These are phyloP conservation scores for Nicotiana knightiana DNA, from an alignment of 257 asterid species.

Conservation along the genomic window DNA sequence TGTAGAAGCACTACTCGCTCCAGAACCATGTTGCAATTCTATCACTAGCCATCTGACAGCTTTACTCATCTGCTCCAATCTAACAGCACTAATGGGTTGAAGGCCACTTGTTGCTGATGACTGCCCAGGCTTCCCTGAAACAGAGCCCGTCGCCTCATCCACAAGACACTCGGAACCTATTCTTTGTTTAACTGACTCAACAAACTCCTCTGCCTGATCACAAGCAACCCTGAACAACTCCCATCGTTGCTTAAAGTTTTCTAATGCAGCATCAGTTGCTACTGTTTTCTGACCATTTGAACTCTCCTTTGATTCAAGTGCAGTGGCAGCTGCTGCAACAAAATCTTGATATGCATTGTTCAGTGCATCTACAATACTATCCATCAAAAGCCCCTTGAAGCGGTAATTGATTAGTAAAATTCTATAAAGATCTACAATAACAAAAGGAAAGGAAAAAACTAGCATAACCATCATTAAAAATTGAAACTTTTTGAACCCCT, in stretches of 20 bases:
- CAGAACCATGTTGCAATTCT: constrained; percentile 87
- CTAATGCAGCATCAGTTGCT: constrained; percentile 81
- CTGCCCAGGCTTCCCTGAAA: constrained; percentile 60
- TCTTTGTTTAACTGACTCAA: constrained; percentile 93
- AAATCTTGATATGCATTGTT: constrained; percentile 72
- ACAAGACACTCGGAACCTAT: constrained; percentile 95
- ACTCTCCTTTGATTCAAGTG: constrained; percentile 58
- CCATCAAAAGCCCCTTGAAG: constrained; percentile 42
- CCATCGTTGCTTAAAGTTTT: constrained; percentile 83
- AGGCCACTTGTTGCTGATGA: constrained; percentile 43
- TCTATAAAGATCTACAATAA: background rate
- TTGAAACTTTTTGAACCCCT: background rate
- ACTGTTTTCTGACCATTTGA: constrained; percentile 55
- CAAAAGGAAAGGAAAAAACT: background rate
- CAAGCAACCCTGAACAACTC: constrained; percentile 84
- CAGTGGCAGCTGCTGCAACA: constrained; percentile 59
- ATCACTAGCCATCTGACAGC: constrained; percentile 92
- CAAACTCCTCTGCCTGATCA: constrained; percentile 91
- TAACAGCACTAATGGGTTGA: constrained; percentile 92
- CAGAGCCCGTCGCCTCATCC: constrained; percentile 92
- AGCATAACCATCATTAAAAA: background rate
- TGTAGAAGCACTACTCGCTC: constrained; percentile 45
- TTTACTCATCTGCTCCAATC: constrained; percentile 98
- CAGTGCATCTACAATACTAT: constrained; percentile 66
- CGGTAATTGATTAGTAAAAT: background rate